A percentile compares a stretch with the other conserved stretches of the same genome.
These are phyloP conservation scores for Zygoascus meyerae DNA, from an alignment of 1,139 yeast species.

Conservation along the genomic window DNA sequence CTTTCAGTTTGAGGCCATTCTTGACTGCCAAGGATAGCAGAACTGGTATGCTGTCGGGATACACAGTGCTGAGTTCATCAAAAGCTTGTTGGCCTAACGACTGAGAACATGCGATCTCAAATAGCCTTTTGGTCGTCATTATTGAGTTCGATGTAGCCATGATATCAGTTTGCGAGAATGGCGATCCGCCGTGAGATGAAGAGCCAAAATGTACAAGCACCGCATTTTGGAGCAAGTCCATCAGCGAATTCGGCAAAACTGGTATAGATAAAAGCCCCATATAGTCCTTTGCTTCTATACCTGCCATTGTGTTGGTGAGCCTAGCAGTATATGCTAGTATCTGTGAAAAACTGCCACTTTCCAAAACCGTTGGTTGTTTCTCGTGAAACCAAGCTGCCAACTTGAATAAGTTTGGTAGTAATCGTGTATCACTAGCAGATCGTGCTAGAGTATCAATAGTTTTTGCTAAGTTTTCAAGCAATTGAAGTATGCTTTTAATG, in stretches of 20 bases:
- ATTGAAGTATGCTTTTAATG: background rate
- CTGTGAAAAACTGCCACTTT: background rate
- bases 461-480: background rate
- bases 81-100: background rate
- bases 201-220: background rate
- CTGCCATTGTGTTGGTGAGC: background rate
- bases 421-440: background rate
- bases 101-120: background rate
- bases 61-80: background rate
- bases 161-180: background rate
- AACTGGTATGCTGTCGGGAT: background rate
- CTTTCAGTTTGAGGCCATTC: constrained; percentile 1
- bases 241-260: no score
- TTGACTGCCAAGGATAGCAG: background rate
- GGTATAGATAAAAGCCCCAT: background rate
- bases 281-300: background rate
- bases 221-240: no score
- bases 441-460: background rate
- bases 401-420: background rate
- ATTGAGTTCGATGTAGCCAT: background rate
- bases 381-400: constrained; percentile 2
- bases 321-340: background rate
- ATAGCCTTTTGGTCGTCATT: background rate
- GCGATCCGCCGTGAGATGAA: background rate
- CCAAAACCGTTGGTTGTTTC: background rate